Conservation (phyloP, 495 filamentous ascomycete species). For the Xylaria longipes region DNA sequence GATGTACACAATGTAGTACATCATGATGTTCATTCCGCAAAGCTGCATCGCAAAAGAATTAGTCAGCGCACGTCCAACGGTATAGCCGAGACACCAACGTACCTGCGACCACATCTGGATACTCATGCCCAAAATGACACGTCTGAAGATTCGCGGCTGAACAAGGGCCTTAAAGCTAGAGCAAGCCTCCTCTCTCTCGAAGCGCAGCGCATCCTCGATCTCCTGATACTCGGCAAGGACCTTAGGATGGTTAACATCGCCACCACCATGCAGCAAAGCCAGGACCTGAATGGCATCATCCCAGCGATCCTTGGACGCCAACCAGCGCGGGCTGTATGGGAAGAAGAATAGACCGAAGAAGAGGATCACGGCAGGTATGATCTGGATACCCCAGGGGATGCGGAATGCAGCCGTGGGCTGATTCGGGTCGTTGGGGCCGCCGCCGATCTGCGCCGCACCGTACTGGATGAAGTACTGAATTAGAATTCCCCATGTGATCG, state of each 20-base stretch:
- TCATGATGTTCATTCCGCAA: slow-evolving; percentile 80
- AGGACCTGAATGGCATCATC: slow-evolving; percentile 71
- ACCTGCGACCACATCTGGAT: slow-evolving; percentile 74
- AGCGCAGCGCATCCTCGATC: slow-evolving; percentile 67
- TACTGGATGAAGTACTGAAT: slow-evolving; percentile 78
- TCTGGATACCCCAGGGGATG: slow-evolving; percentile 78
- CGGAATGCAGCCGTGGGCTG: slow-evolving; percentile 68
- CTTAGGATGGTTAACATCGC: slow-evolving; percentile 65
- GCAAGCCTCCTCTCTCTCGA: slow-evolving; percentile 65
- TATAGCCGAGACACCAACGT: neutral
- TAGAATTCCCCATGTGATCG: slow-evolving; percentile 75
- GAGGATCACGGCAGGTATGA: slow-evolving; percentile 70
- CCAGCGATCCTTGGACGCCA: slow-evolving; percentile 76
- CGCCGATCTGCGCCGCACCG: slow-evolving; percentile 65
- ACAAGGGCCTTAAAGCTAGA: slow-evolving; percentile 64
- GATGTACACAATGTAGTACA: slow-evolving; percentile 78
- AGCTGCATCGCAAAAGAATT: slow-evolving; percentile 51
- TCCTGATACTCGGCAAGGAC: slow-evolving; percentile 70
- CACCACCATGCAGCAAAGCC: slow-evolving; percentile 68
- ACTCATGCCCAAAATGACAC: slow-evolving; percentile 73
- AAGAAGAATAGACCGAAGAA: slow-evolving; percentile 72
- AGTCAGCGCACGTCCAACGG: slow-evolving; percentile 1
- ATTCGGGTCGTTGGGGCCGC: slow-evolving; percentile 62
- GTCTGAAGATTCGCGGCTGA: slow-evolving; percentile 68
- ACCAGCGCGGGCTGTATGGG: slow-evolving; percentile 77